phyloP scores from a whole-genome alignment of 192 early-diverging fungal species.

The Entomortierella beljakovae region DNA sequence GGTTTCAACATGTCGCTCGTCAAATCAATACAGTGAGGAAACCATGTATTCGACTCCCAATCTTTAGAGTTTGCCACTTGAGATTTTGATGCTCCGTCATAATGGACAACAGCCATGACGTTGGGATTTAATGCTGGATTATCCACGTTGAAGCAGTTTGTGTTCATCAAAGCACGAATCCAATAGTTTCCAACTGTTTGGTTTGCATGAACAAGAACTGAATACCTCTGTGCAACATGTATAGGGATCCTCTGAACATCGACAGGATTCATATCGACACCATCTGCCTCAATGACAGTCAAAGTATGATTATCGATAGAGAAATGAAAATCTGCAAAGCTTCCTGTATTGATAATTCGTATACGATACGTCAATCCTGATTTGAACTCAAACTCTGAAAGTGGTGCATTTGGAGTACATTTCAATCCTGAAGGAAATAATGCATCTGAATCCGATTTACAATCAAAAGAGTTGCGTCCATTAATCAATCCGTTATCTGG shows the following conservation, averaged over 20 bases:
- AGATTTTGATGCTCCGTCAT: conserved; percentile 47
- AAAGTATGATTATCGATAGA: conserved; percentile 58
- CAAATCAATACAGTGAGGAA: conserved; percentile 23
- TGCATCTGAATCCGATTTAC: conserved; percentile 16
- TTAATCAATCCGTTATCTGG: conserved; percentile 43
- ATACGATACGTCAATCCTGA: conserved; percentile 39
- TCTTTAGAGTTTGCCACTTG: conserved; percentile 25
- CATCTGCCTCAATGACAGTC: conserved; percentile 57
- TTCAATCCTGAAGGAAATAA: conserved; percentile 22
- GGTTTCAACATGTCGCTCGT: conserved; percentile 34
- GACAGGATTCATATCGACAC: conserved; percentile 40
- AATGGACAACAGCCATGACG: conserved; percentile 46
- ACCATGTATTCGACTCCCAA: conserved; percentile 22
- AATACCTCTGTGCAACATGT: conserved; percentile 59
- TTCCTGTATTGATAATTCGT: conserved; percentile 51
- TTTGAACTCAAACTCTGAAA: conserved; percentile 36
- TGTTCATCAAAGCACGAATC: conserved; percentile 52
- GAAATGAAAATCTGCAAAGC: conserved; percentile 47
- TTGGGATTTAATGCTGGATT: conserved; percentile 32
- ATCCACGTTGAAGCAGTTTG: conserved; percentile 41
- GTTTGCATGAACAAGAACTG: conserved; percentile 58
- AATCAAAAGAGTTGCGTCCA: conserved; percentile 27
- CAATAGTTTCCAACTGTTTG: conserved; percentile 55
- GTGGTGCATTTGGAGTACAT: conserved; percentile 16
- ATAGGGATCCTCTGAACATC: conserved; percentile 48